Evolutionary conservation across 2,329 filamentous ascomycete genomes (phyloP).

Genomic region (Blastomyces parvus): DNA sequence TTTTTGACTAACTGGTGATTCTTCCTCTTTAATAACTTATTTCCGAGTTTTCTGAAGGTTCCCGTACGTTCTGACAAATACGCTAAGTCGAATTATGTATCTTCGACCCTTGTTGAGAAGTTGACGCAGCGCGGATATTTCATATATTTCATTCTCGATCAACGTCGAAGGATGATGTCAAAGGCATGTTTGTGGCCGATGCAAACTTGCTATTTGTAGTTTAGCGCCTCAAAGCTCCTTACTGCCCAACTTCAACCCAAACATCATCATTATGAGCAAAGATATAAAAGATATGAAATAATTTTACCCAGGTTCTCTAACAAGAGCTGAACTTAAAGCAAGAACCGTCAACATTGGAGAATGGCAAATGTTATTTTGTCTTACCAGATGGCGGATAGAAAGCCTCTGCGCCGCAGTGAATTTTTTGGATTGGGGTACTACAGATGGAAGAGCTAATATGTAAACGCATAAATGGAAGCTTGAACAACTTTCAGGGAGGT

Average conservation of each 20-base stretch:
- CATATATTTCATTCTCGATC: neutral
- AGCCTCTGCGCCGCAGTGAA: too few species aligned
- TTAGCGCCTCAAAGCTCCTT: neutral
- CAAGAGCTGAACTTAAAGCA: neutral
- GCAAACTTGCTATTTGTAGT: constrained; percentile 2
- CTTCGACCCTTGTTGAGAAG: neutral
- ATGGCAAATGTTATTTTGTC: neutral
- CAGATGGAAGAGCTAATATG: too few species aligned
- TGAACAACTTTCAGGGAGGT: neutral
- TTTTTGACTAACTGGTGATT: neutral
- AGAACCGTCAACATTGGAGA: neutral
- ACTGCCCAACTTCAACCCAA: too few species aligned
- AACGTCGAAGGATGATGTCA: constrained; percentile 2
- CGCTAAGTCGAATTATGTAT: neutral
- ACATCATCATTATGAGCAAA: too few species aligned
- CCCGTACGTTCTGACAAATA: neutral
- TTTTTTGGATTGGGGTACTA: too few species aligned
- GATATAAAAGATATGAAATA: neutral
- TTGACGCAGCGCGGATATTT: neutral
- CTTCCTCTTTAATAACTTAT: neutral
- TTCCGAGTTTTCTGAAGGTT: neutral
- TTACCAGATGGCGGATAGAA: too few species aligned
- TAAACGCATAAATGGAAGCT: neutral
- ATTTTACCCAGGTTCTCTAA: neutral
- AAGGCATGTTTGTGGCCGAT: neutral